Evolutionary conservation across 1,284 basidiomycete species (phyloP).

Genomic region (Gymnopus androsaceus): DNA sequence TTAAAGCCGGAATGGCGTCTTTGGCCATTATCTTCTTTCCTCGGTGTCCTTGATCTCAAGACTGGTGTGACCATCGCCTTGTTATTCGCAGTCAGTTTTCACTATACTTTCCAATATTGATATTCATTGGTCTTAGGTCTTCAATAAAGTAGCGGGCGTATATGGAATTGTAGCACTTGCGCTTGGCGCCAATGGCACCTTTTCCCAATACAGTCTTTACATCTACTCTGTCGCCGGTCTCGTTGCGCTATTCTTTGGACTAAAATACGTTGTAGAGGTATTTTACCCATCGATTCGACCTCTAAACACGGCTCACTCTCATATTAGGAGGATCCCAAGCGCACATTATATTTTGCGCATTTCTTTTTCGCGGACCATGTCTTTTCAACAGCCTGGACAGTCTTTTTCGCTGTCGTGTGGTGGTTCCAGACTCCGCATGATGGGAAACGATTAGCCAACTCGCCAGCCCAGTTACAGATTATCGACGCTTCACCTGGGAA

Average conservation of each 20-base stretch:
- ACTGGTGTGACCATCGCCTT: constrained; percentile 84
- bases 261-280: constrained; percentile 84
- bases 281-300: constrained; percentile 9
- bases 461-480: constrained; percentile 83
- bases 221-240: constrained; percentile 89
- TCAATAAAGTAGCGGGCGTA: constrained; percentile 98
- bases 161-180: constrained; percentile 94
- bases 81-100: constrained; percentile 74
- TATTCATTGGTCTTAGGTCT: constrained; percentile 52
- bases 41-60: constrained; percentile 86
- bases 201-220: constrained; percentile 90
- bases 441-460: constrained; percentile 77
- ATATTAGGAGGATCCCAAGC: constrained; percentile 79
- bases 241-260: constrained; percentile 83
- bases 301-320: neutral
- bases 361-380: constrained; percentile 92
- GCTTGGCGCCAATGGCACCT: constrained; percentile 82
- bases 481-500: constrained; percentile 57
- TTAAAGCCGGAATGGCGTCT: constrained; percentile 78
- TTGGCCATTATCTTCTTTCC: constrained; percentile 79
- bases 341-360: constrained; percentile 89
- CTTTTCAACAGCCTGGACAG: constrained; percentile 89
- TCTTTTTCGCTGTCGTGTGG: constrained; percentile 88
- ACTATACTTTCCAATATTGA: constrained; percentile 2
- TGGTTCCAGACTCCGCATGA: constrained; percentile 93